Percentiles rank a stretch among this genome's conserved stretches.
phyloP scores from a whole-genome alignment of 192 early-diverging fungal species.

The Podila clonocystis region DNA sequence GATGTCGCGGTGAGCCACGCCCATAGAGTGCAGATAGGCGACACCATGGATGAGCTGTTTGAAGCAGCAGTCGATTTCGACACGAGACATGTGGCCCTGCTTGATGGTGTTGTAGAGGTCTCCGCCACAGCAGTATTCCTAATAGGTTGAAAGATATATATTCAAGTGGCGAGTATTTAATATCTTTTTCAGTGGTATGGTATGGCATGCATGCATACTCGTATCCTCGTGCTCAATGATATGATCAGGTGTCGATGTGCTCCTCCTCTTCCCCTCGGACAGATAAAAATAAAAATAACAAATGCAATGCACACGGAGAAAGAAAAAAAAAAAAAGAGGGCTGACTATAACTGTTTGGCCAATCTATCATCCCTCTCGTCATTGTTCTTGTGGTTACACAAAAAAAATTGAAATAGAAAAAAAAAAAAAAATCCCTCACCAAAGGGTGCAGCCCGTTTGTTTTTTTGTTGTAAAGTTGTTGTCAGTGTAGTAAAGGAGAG shows the following conservation, averaged over 20 bases:
- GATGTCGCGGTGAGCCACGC: slow-evolving; percentile 91
- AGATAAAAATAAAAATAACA: neutral
- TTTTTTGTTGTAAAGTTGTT: too few species aligned
- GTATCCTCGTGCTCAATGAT: neutral
- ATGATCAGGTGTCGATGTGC: neutral
- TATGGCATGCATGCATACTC: neutral
- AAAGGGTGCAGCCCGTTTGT: too few species aligned
- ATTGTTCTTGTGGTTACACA: too few species aligned
- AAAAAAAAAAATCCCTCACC: too few species aligned
- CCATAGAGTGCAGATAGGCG: slow-evolving; percentile 89
- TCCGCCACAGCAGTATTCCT: slow-evolving; percentile 91
- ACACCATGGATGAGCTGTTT: slow-evolving; percentile 92
- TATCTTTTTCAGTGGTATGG: neutral
- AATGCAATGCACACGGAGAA: neutral
- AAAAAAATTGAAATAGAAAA: too few species aligned
- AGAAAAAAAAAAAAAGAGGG: neutral
- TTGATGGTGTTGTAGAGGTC: slow-evolving; percentile 88
- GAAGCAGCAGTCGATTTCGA: slow-evolving; percentile 91
- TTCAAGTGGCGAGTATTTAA: neutral
- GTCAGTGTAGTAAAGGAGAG: too few species aligned
- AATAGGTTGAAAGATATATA: neutral
- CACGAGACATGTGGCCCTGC: slow-evolving; percentile 73
- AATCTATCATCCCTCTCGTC: too few species aligned
- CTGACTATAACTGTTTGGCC: too few species aligned
- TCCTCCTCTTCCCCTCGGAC: neutral